Base-by-base conservation (phyloP, 106 monocot species). In the Phalaenopsis equestris region DNA sequence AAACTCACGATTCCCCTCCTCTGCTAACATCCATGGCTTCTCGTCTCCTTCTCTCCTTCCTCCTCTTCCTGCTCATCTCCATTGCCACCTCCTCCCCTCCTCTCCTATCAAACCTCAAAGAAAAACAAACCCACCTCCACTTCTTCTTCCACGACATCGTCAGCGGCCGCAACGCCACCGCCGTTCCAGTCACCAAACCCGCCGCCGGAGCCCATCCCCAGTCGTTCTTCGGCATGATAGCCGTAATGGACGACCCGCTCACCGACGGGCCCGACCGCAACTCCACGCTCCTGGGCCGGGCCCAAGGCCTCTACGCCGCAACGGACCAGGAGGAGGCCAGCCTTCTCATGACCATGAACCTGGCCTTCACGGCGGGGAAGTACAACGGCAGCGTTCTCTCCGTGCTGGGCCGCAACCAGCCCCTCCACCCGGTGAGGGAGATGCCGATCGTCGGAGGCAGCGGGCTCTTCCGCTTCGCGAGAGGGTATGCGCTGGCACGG, bases 381-480 rank as follows among this genome's bases (percentile, higher is more conserved):
- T 80, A 80, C 42, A 83, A 80, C 67, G 86, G 86, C 15, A 86
- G 86, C 67, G 86, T 79, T 21, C 49, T 86, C 14, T 68, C 81
- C 47, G 82, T 86, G 19, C 67, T 86, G 39, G 86, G 86, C 15
- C 82, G 86, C 74, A 86, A 86, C 80, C 45, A 79, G 42, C 46
- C 77, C 14, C 16, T 80, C 49, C 42, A 78, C 8, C 24, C 74
- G 9, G 76, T 86, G 23, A 38, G 86, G 55, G 86, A 86, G 72
- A 70, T 86, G 83, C 80, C 86, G n/a, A 68, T 86, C 36, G 77
- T 86, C 46, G 86, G 86, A 42, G 86, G 86, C 74, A 67, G 75
- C 68, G 86, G 86, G 8, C 2, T 79, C 5, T 86, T 82, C 55
- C 46, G 86, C 67, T 72, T 86, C 55, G 86, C 86, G 1, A 75